phyloP scores from a whole-genome alignment of 164 flowering plant genomes.

The Macadamia tetraphylla region DNA sequence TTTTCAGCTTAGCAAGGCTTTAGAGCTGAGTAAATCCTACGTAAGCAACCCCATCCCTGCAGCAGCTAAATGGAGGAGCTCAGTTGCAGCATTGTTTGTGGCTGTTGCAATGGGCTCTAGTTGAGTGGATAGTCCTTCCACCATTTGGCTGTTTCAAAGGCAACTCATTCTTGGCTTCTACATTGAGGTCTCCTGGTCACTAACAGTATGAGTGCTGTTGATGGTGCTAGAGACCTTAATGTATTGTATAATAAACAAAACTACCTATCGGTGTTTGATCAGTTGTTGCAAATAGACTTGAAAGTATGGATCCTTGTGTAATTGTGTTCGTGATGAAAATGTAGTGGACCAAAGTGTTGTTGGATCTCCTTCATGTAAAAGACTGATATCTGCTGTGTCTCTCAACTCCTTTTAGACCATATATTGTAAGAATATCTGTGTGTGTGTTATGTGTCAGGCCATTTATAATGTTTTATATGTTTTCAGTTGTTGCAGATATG shows the following conservation, averaged over 20 bases:
- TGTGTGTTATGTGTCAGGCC: neutral
- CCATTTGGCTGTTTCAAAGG: slow-evolving; percentile 51
- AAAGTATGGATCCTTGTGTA: neutral
- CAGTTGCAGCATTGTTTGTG: slow-evolving; percentile 15
- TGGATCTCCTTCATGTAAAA: too few relatives aligned
- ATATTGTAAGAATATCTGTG: too few relatives aligned
- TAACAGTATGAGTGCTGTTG: slow-evolving; percentile 9
- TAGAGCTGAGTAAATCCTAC: slow-evolving; percentile 4
- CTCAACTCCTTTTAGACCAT: too few relatives aligned
- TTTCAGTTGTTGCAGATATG: neutral
- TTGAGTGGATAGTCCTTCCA: slow-evolving; percentile 23
- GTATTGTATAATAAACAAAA: slow-evolving; percentile 7
- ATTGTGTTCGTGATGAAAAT: slow-evolving; percentile 9
- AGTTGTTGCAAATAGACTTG: neutral
- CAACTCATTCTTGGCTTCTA: slow-evolving; percentile 87
- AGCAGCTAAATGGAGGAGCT: slow-evolving; percentile 38
- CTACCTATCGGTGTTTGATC: neutral
- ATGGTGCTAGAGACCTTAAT: slow-evolving; percentile 15
- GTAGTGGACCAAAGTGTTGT: slow-evolving; percentile 6
- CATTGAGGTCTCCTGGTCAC: slow-evolving; percentile 31
- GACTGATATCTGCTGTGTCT: too few relatives aligned
- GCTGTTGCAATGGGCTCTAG: slow-evolving; percentile 22
- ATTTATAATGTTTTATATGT: neutral
- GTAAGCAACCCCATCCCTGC: slow-evolving; percentile 23
- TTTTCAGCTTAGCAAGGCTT: slow-evolving; percentile 1